Base-by-base conservation (phyloP, 371 early-diverging fungal species). In the Apophysomyces variabilis region DNA sequence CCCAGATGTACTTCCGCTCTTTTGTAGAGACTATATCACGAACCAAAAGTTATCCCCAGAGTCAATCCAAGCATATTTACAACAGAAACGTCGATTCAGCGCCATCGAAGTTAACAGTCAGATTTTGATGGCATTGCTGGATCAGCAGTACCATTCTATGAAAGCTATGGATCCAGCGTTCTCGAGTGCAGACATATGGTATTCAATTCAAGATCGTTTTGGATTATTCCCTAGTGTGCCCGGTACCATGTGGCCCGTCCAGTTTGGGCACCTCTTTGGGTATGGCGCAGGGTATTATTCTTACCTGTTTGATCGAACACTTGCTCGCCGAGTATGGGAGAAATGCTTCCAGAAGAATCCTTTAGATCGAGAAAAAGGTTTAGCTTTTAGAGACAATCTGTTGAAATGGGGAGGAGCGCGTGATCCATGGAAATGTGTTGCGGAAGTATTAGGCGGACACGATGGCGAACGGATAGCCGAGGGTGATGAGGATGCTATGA, bases 241-340 rank as follows among this genome's bases (percentile, higher is more conserved):
- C 0, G 86, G 86, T 4, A 93, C 96, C 1, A 85, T 85, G 69
- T 96, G 96, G 95, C 96, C 95, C 63, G 89, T 92, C 4, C 94
- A 94, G 62, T 97, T 97, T 76, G 88, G 89, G 5, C 99, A 99
- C 68, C 70, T 99, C 68, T 89, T 91, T 70, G 90, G 92, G 0
- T 99, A 99, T 68, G 96, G 96, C 12, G 93, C 95, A 1, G 92
- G 90, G 9, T 99, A 99, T 74, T 99, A 98, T 63, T 85, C 93
- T 36, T 99, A 99, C 68, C 75, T 98, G 37, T 94, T 97, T 87
- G 92, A 93, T 57, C 85, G 95, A 41, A 83, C 90, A 7, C 81
- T 97, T 72, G 95, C 96, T 1, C 82, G 86, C 7, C 84, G 88
- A 57, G 81, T 98, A 7, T 96, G 89, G 90, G 81, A 88, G 46